Conservation (phyloP, 2,329 filamentous ascomycete genomes). For the Alternaria infectoria region DNA sequence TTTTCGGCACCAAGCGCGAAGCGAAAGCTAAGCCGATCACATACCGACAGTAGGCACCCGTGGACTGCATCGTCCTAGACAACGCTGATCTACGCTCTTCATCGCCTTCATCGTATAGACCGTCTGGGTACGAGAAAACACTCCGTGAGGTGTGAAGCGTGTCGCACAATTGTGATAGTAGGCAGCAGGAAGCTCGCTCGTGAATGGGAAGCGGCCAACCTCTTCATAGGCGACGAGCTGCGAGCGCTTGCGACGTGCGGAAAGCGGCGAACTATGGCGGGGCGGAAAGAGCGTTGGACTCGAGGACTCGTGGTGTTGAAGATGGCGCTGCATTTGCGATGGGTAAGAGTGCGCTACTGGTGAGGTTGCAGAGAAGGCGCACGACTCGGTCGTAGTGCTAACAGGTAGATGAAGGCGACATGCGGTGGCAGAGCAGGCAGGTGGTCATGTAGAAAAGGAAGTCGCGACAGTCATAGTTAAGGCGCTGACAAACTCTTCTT, state of each 20-base stretch:
- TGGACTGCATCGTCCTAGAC: neutral
- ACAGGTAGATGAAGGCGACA: neutral
- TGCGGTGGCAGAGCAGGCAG: neutral
- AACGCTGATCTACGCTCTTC: neutral
- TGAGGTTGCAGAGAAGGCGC: neutral
- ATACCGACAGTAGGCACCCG: neutral
- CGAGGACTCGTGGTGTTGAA: neutral
- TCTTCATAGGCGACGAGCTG: neutral
- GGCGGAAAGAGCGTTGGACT: neutral
- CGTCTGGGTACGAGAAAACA: neutral
- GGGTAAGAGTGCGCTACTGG: neutral
- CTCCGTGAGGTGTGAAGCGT: neutral
- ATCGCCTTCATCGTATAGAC: neutral
- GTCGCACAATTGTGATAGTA: neutral
- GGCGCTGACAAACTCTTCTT: conserved; percentile 32
- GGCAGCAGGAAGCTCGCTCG: neutral
- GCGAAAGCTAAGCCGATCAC: neutral
- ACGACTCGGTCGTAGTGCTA: neutral
- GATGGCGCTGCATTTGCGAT: neutral
- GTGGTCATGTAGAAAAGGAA: too few species aligned
- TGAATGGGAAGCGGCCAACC: neutral
- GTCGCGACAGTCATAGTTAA: neutral
- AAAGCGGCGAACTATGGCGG: neutral
- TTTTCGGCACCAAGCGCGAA: neutral
- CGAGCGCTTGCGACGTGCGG: neutral